phyloP scores from a whole-genome alignment of 495 filamentous ascomycete species.

The Extremus antarcticus region DNA sequence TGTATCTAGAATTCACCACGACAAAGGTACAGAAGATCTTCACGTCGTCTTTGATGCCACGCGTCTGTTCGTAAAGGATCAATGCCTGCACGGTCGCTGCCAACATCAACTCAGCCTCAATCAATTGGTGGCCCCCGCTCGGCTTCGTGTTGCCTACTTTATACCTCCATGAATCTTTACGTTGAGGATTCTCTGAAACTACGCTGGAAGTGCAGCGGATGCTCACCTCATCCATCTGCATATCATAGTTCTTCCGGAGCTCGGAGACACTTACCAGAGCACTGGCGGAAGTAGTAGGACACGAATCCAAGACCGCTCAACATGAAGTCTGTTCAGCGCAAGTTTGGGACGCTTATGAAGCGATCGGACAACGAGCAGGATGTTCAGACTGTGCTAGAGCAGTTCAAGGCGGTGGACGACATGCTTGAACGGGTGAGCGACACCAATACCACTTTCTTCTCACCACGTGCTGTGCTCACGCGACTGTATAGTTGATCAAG shows the following conservation, averaged over 20 bases:
- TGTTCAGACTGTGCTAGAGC: constrained; percentile 62
- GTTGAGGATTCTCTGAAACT: no score
- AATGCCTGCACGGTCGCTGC: background rate
- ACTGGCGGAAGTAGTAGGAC: no score
- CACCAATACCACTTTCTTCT: background rate
- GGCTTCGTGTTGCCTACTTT: no score
- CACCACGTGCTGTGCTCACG: constrained; percentile 6
- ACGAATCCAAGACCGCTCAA: constrained; percentile 28
- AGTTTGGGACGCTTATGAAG: constrained; percentile 61
- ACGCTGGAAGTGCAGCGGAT: no score
- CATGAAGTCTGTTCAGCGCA: constrained; percentile 77
- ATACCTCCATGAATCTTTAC: no score
- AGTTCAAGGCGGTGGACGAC: constrained; percentile 76
- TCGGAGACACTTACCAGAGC: background rate
- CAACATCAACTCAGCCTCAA: background rate
- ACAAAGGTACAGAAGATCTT: no score
- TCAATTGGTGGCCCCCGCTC: background rate
- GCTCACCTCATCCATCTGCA: no score
- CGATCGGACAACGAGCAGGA: constrained; percentile 67
- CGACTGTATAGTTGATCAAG: constrained; percentile 59
- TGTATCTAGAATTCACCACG: no score
- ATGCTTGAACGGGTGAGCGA: constrained; percentile 56
- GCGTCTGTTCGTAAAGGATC: background rate
- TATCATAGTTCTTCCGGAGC: no score
- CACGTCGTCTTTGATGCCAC: background rate